phyloP scores from a whole-genome alignment of 2,329 filamentous ascomycete genomes.

The Cladosporium sp. region DNA sequence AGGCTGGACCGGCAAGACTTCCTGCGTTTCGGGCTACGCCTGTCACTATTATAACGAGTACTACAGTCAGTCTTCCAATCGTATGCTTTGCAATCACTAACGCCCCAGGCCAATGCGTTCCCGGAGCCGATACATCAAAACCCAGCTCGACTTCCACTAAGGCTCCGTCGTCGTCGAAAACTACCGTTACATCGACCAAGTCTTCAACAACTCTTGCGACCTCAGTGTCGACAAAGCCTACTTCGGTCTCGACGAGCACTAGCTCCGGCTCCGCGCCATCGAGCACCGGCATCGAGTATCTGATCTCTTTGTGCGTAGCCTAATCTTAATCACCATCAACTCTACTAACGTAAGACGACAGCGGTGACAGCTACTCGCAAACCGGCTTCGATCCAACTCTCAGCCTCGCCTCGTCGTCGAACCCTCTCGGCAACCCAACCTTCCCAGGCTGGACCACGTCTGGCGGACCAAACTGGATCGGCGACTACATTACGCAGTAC shows the following conservation, averaged over 20 bases:
- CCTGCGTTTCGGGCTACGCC: background rate
- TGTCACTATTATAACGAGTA: background rate
- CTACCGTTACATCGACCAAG: background rate
- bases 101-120: background rate
- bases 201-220: background rate
- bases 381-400: constrained; percentile 55
- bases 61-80: background rate
- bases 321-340: background rate
- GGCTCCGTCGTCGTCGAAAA: background rate
- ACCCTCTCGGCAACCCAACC: constrained; percentile 59
- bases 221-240: background rate
- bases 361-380: constrained; percentile 57
- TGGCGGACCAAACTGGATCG: constrained; percentile 54
- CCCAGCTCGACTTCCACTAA: background rate
- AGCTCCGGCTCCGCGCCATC: background rate
- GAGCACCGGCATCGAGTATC: background rate
- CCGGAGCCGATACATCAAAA: background rate
- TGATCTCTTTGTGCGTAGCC: constrained; percentile 5
- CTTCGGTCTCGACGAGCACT: background rate
- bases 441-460: constrained; percentile 39
- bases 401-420: constrained; percentile 48
- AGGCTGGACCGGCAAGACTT: background rate
- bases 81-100: background rate
- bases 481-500: constrained; percentile 43
- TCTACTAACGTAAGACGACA: constrained; percentile 22